Evolutionary conservation across 257 asterid genomes (phyloP), one percentile per base, ranked within the genome.

Genomic region (Salvia splendens): DNA sequence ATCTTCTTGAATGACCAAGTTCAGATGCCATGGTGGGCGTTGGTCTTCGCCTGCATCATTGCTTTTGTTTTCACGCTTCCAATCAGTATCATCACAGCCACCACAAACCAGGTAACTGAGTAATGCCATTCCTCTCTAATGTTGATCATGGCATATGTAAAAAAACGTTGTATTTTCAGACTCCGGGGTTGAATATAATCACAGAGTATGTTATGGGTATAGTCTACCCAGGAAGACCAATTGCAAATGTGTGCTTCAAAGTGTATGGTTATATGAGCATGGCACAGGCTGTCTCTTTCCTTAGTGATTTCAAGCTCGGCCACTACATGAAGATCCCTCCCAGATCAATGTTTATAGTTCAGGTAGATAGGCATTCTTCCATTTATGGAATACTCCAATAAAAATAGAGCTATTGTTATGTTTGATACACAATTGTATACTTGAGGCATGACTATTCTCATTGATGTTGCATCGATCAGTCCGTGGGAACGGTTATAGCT

Each of bases 271-370:
- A 89, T 82, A 86, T 89, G 92, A 89, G 96, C 89, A 87, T 92
- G 95, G 71, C 92, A 36, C 98, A 92, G 70, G 98, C 98, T 9
- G 83, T 89, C 60, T 89, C 96, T 55, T 92, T 92, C 78, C 98
- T 92, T 70, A 78, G 88, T 9, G 96, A 92, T 67, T 92, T 92
- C 86, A 92, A 92, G 85, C 84, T 92, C 28, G 96, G 98, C 9
- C 98, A 92, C 72, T 92, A 92, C 86, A 89, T 89, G 98, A 92
- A 92, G 89, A 92, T 92, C 68, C 98, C 96, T 64, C 98, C 96
- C 38, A 79, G 92, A 87, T 92, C 96, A 0, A 92, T 92, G 96
- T 92, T 92, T 73, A 79, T 92, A 15, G 96, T 92, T 65, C 98
- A 92, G 96, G 97, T 92, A 89, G 5, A 68, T 52, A n/a, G 43